Conservation (phyloP, 768 basidiomycete genomes). For the Termitomyces sp. region DNA sequence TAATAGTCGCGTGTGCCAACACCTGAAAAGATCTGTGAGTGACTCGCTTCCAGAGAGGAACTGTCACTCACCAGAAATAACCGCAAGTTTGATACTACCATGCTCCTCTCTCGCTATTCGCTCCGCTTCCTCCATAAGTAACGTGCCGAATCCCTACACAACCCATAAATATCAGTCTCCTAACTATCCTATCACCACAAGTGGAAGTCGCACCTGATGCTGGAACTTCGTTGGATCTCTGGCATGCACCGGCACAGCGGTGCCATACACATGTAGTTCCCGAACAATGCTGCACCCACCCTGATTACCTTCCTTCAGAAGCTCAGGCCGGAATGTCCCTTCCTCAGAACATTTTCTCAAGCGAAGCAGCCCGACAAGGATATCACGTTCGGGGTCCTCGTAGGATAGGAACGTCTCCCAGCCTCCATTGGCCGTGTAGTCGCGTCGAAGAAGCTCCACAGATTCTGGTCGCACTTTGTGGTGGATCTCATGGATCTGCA, state of each 20-base stretch:
- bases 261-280: constrained; percentile 97
- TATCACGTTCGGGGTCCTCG: constrained; percentile 96
- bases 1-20: constrained; percentile 99
- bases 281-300: constrained; percentile 90
- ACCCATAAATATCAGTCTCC: constrained; percentile 9
- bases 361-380: constrained; percentile 89
- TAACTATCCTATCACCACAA: not conserved
- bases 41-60: not conserved
- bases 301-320: constrained; percentile 67
- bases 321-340: constrained; percentile 93
- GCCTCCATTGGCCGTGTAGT: constrained; percentile 96
- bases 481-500: constrained; percentile 95
- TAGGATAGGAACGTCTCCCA: constrained; percentile 99
- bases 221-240: constrained; percentile 98
- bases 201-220: constrained; percentile 59
- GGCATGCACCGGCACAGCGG: constrained; percentile 95
- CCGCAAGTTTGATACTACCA: constrained; percentile 92
- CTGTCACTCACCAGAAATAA: constrained; percentile 78
- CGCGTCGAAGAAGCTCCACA: constrained; percentile 90
- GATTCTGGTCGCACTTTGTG: constrained; percentile 95
- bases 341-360: constrained; percentile 95
- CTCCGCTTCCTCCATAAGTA: constrained; percentile 99
- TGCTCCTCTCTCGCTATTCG: constrained; percentile 97
- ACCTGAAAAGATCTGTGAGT: constrained; percentile 38
- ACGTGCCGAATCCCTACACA: constrained; percentile 85